Percentiles rank a stretch among this genome's conserved stretches.
Conservation (phyloP, 768 basidiomycete genomes). For the Pisolithus marmoratus region DNA sequence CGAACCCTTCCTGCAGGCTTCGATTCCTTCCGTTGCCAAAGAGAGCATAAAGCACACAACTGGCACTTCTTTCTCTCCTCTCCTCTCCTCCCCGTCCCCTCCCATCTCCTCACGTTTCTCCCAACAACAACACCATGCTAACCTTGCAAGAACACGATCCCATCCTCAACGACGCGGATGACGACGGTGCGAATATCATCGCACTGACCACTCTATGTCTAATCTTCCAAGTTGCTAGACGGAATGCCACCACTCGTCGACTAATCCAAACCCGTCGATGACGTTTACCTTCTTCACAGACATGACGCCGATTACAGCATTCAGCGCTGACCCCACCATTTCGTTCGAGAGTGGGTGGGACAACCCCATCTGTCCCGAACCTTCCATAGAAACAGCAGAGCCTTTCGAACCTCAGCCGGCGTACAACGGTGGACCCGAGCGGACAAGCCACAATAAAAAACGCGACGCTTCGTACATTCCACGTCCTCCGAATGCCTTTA, state of each 20-base stretch:
- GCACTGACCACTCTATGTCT: constrained; percentile 3
- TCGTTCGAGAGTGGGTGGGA: constrained; percentile 31
- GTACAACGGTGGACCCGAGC: constrained; percentile 27
- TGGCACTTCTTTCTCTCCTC: constrained; percentile 10
- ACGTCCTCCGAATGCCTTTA: constrained; percentile 81
- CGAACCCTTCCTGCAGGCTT: constrained; percentile 14
- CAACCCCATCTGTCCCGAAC: constrained; percentile 15
- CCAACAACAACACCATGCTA: constrained; percentile 14
- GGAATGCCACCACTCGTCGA: constrained; percentile 50
- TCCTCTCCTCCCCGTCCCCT: constrained; percentile 19
- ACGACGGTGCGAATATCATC: constrained; percentile 27
- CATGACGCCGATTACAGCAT: constrained; percentile 50
- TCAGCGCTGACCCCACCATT: constrained; percentile 29
- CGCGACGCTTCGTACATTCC: constrained; percentile 73
- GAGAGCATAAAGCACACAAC: constrained; percentile 30
- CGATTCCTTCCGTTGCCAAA: constrained; percentile 30
- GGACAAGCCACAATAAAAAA: constrained; percentile 52
- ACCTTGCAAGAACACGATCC: constrained; percentile 24
- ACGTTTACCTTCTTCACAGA: constrained; percentile 61
- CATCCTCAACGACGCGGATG: constrained; percentile 25
- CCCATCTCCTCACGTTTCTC: neutral
- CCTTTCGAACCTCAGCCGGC: constrained; percentile 14
- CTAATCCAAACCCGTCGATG: constrained; percentile 44
- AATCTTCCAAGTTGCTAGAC: constrained; percentile 26
- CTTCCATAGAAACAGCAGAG: constrained; percentile 11